phyloP scores from a whole-genome alignment of 2,329 filamentous ascomycete genomes.

The Cladobotryum protrusum region DNA sequence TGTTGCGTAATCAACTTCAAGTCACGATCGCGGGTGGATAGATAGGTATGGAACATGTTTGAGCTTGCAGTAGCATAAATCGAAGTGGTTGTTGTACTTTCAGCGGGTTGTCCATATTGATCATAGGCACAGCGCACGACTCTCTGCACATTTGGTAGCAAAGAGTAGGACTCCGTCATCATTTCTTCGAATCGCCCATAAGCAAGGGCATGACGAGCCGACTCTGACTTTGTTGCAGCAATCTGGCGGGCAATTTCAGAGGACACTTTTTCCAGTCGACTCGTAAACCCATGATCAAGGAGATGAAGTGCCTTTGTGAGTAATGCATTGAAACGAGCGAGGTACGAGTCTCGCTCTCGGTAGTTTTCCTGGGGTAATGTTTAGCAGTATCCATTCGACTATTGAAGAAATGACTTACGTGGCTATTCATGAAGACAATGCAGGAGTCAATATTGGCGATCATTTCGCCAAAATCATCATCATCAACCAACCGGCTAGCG shows the following conservation, averaged over 20 bases:
- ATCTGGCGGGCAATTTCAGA: slow-evolving; percentile 51
- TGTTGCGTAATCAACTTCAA: slow-evolving; percentile 47
- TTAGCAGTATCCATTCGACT: no score
- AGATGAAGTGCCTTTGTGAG: slow-evolving; percentile 61
- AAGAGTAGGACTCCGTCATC: slow-evolving; percentile 48
- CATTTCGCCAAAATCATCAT: slow-evolving; percentile 81
- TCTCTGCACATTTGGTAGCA: slow-evolving; percentile 51
- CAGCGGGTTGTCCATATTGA: slow-evolving; percentile 40
- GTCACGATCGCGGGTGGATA: slow-evolving; percentile 47
- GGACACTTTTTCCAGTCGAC: slow-evolving; percentile 46
- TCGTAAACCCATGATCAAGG: slow-evolving; percentile 51
- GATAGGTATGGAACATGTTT: slow-evolving; percentile 49
- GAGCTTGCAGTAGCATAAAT: slow-evolving; percentile 49
- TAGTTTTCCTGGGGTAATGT: slow-evolving; percentile 57
- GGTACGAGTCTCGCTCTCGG: slow-evolving; percentile 80
- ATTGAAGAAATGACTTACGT: slow-evolving; percentile 48
- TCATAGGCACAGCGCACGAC: slow-evolving; percentile 48
- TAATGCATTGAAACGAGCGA: slow-evolving; percentile 78
- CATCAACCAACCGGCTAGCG: slow-evolving; percentile 77
- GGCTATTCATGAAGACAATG: slow-evolving; percentile 83
- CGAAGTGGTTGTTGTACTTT: slow-evolving; percentile 38
- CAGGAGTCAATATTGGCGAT: slow-evolving; percentile 82
- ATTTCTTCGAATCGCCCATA: slow-evolving; percentile 56
- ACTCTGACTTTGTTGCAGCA: slow-evolving; percentile 49
- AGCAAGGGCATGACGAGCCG: slow-evolving; percentile 52